A percentile compares a stretch with the other conserved stretches of the same genome.
phyloP scores from a whole-genome alignment of 768 basidiomycete genomes.

The Chiua virens region DNA sequence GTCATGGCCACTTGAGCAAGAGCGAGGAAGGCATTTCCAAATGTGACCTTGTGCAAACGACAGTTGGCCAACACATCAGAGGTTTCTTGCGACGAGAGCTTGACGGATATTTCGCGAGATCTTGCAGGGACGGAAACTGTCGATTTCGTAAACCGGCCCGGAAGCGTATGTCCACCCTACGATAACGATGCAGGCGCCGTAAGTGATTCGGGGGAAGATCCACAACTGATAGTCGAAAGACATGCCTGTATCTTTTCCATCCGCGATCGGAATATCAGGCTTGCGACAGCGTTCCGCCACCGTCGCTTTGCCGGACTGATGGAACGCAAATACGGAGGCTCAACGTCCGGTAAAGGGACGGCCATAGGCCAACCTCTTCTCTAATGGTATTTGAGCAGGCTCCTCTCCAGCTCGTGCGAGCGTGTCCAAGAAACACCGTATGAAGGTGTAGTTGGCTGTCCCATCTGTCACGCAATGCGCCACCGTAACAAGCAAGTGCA shows the following conservation, averaged over 20 bases:
- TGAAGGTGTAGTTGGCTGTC: conserved; percentile 39
- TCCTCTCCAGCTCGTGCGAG: conserved; percentile 24
- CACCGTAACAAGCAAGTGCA: conserved; percentile 44
- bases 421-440: conserved; percentile 46
- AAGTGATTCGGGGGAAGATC: not conserved
- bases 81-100: conserved; percentile 33
- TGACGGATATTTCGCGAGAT: conserved; percentile 22
- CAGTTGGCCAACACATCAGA: conserved; percentile 37
- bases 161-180: conserved; percentile 60
- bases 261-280: conserved; percentile 36
- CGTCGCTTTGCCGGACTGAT: conserved; percentile 37
- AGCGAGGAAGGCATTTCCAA: conserved; percentile 50
- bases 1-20: conserved; percentile 54
- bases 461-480: conserved; percentile 56
- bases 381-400: conserved; percentile 25
- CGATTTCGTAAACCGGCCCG: conserved; percentile 38
- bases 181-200: too few relatives aligned
- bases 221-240: not conserved
- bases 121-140: conserved; percentile 40
- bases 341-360: conserved; percentile 37
- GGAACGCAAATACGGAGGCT: conserved; percentile 29
- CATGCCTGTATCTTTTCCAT: conserved; percentile 38
- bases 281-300: conserved; percentile 48
- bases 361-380: conserved; percentile 43
- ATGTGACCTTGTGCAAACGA: conserved; percentile 43